phyloP scores from a whole-genome alignment of 2,329 filamentous ascomycete genomes.

The Biscogniauxia mediterranea region DNA sequence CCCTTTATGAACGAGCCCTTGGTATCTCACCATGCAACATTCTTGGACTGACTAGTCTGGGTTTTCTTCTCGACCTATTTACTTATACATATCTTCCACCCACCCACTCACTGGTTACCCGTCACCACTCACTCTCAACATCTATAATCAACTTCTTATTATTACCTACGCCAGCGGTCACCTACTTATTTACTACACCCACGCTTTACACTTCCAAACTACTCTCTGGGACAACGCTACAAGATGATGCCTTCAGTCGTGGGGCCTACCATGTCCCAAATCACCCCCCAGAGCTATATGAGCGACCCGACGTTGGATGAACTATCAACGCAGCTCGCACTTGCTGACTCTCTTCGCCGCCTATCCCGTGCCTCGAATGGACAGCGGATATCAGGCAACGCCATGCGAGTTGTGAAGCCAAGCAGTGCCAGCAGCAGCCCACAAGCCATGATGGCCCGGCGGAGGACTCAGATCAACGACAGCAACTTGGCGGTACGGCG shows the following conservation, averaged over 20 bases:
- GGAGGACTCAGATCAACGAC: conserved; percentile 58
- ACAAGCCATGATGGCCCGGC: conserved; percentile 49
- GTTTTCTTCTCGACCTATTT: conserved; percentile 20
- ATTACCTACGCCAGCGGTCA: neutral
- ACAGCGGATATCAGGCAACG: conserved; percentile 44
- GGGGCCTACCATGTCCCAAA: conserved; percentile 33
- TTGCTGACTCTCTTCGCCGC: conserved; percentile 46
- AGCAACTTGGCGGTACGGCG: conserved; percentile 43
- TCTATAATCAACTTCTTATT: conserved; percentile 1
- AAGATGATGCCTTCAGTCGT: conserved; percentile 37
- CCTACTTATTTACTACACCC: conserved; percentile 3
- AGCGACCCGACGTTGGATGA: conserved; percentile 50
- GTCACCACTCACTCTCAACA: conserved; percentile 1
- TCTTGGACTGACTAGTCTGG: conserved; percentile 27
- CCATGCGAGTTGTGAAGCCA: conserved; percentile 63
- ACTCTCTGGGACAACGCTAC: conserved; percentile 5
- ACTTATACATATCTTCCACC: conserved; percentile 20
- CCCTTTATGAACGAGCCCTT: conserved; percentile 30
- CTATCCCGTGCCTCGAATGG: conserved; percentile 50
- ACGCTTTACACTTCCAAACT: conserved; percentile 5
- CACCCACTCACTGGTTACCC: conserved; percentile 1
- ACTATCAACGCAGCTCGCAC: conserved; percentile 49
- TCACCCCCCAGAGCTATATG: conserved; percentile 33
- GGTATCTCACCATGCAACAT: conserved; percentile 30
- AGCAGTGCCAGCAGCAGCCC: conserved; percentile 69